Conservation (phyloP, 306 rosid genomes). For the Canavalia gladiata region DNA sequence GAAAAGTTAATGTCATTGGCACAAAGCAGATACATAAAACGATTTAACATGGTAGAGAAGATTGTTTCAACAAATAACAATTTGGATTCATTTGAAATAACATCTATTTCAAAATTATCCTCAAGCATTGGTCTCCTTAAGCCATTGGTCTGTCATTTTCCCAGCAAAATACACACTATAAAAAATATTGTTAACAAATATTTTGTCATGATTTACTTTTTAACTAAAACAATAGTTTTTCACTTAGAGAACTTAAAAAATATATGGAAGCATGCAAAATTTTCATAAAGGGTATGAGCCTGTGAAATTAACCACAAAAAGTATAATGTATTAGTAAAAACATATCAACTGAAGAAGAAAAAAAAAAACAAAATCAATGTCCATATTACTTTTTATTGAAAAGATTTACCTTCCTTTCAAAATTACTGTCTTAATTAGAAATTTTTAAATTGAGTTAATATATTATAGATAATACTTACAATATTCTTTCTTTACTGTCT, state of each 20-base stretch:
- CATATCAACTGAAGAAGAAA: constrained; percentile 10
- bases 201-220: neutral
- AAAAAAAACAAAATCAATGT: neutral
- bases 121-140: constrained; percentile 29
- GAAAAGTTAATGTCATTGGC: constrained; percentile 36
- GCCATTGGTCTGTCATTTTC: constrained; percentile 17
- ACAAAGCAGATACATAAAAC: constrained; percentile 37
- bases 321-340: neutral
- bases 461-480: neutral
- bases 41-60: neutral
- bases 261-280: neutral
- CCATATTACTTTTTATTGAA: constrained; percentile 13
- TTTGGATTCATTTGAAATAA: constrained; percentile 11
- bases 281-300: constrained; percentile 20
- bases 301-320: constrained; percentile 24
- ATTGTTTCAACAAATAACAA: neutral
- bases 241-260: constrained; percentile 14
- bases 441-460: neutral
- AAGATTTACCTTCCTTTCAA: constrained; percentile 23
- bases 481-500: neutral
- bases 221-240: neutral
- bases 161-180: constrained; percentile 28
- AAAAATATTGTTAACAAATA: neutral
- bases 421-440: constrained; percentile 25
- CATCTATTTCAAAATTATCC: constrained; percentile 32